These are phyloP conservation scores for Hypoxylon sp. DNA, from an alignment of 2,329 filamentous ascomycete genomes.

Conservation along the genomic window DNA sequence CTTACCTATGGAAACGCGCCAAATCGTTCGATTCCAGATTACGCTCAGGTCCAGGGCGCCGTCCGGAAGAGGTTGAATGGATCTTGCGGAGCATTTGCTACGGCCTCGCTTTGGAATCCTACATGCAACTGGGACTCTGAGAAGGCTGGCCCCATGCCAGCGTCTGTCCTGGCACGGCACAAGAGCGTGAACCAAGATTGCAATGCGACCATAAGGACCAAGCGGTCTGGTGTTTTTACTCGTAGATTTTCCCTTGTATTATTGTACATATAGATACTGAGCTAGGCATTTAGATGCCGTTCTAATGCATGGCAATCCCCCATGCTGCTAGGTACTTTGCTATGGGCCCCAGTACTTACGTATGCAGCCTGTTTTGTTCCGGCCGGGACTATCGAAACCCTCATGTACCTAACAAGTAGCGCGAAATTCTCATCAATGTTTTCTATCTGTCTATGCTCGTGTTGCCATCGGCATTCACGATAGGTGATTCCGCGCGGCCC, in stretches of 20 bases:
- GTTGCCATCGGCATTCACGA: constrained; percentile 29
- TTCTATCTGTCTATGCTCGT: constrained; percentile 13
- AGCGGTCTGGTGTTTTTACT: constrained; percentile 28
- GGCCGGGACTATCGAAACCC: constrained; percentile 35
- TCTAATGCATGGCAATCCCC: constrained; percentile 38
- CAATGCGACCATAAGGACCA: constrained; percentile 38
- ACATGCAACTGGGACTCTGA: constrained; percentile 25
- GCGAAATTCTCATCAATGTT: constrained; percentile 19
- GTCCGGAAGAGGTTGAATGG: constrained; percentile 10
- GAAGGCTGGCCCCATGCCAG: constrained; percentile 24
- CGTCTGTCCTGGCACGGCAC: constrained; percentile 34
- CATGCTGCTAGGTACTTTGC: constrained; percentile 26
- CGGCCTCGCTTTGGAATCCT: constrained; percentile 24
- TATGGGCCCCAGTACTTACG: constrained; percentile 7
- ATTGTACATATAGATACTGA: constrained; percentile 11
- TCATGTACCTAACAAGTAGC: constrained; percentile 30
- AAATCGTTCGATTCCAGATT: constrained; percentile 33
- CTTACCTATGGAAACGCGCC: constrained; percentile 15
- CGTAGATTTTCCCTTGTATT: constrained; percentile 10
- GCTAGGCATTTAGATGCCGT: constrained; percentile 23
- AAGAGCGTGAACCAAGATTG: constrained; percentile 35
- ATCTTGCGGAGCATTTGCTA: constrained; percentile 35
- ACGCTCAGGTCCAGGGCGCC: background rate
- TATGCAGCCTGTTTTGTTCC: constrained; percentile 23
- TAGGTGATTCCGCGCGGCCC: constrained; percentile 28